phyloP scores from a whole-genome alignment of 345 rosid genomes.

The Leavenworthia alabamica region DNA sequence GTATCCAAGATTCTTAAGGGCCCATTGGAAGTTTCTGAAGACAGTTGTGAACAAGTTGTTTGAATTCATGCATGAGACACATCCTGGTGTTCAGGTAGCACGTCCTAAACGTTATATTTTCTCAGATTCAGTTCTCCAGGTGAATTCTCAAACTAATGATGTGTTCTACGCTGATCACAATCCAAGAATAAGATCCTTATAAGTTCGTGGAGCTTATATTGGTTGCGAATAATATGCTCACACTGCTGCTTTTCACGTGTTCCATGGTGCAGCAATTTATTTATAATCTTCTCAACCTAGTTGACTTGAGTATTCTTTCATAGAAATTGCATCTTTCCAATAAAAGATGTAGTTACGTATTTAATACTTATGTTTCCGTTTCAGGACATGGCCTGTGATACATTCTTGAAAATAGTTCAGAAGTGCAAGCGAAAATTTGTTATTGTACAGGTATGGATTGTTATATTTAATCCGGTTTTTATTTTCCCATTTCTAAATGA shows the following conservation, averaged over 20 bases:
- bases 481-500: background rate
- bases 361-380: constrained; percentile 3
- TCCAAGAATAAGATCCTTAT: background rate
- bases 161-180: background rate
- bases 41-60: constrained; percentile 98
- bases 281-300: no score
- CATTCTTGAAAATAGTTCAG: constrained; percentile 98
- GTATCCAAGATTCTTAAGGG: constrained; percentile 97
- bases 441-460: constrained; percentile 62
- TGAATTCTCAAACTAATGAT: background rate
- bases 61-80: constrained; percentile 99
- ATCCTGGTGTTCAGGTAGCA: constrained; percentile 97
- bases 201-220: background rate
- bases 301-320: no score
- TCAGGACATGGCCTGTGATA: constrained; percentile 99
- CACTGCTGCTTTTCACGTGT: background rate
- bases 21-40: constrained; percentile 97
- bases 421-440: constrained; percentile 98
- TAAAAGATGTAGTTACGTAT: background rate
- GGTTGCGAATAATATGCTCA: background rate
- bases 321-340: no score
- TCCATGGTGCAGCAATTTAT: background rate
- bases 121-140: background rate
- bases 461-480: background rate
- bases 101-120: background rate